A percentile compares a stretch with the other conserved stretches of the same genome.
phyloP scores from a whole-genome alignment of 495 filamentous ascomycete genomes.

The Talaromyces trachyspermus region DNA sequence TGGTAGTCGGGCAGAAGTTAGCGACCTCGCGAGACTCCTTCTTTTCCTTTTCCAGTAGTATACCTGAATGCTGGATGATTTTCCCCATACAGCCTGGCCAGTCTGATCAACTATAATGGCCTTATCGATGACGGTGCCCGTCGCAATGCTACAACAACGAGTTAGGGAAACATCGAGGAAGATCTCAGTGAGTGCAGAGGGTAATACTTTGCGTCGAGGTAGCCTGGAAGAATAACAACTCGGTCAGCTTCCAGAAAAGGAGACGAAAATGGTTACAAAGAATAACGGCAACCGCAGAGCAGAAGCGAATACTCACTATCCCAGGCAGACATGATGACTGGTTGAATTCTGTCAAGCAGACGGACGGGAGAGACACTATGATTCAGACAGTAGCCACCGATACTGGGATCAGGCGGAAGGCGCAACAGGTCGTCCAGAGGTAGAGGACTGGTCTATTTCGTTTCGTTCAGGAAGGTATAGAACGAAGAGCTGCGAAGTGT shows the following conservation, averaged over 20 bases:
- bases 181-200: slow-evolving; percentile 55
- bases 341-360: not conserved
- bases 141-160: slow-evolving; percentile 25
- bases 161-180: slow-evolving; percentile 62
- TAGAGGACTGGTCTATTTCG: too few relatives aligned
- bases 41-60: not conserved
- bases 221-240: not conserved
- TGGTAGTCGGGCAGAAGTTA: slow-evolving; percentile 9
- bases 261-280: not conserved
- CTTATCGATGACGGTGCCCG: slow-evolving; percentile 7
- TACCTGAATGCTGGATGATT: not conserved
- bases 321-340: slow-evolving; percentile 5
- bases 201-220: not conserved
- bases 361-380: not conserved
- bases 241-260: not conserved
- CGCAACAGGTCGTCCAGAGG: not conserved
- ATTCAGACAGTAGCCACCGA: not conserved
- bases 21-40: slow-evolving; percentile 1
- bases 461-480: too few relatives aligned
- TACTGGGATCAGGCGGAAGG: not conserved
- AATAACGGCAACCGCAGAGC: too few relatives aligned
- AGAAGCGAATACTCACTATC: slow-evolving; percentile 5
- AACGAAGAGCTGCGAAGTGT: too few relatives aligned
- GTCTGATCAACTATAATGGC: slow-evolving; percentile 3
- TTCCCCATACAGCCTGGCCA: slow-evolving; percentile 4